A percentile compares a stretch with the other conserved stretches of the same genome.
phyloP scores from a whole-genome alignment of 108 stramenopile genomes.

The Licmophora abbreviata region DNA sequence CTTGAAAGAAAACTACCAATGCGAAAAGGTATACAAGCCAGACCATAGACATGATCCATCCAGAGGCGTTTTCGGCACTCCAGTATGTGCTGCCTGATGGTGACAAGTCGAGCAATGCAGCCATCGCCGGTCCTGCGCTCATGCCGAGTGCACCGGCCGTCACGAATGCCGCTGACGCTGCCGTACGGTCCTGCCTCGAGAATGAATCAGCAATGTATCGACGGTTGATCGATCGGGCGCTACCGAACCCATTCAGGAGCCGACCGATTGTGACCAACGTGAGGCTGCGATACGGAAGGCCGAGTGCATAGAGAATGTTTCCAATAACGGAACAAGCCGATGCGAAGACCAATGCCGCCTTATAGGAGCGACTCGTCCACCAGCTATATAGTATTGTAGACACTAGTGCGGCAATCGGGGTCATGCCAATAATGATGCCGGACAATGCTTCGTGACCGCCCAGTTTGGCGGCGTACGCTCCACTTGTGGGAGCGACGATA shows the following conservation, averaged over 20 bases:
- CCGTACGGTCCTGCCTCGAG: slow-evolving; percentile 39
- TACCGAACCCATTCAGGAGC: slow-evolving; percentile 54
- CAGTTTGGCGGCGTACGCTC: slow-evolving; percentile 42
- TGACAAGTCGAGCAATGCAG: slow-evolving; percentile 47
- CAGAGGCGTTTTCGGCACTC: slow-evolving; percentile 40
- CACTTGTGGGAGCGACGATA: slow-evolving; percentile 58
- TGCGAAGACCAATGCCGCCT: slow-evolving; percentile 43
- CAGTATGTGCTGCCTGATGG: slow-evolving; percentile 39
- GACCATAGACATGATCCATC: slow-evolving; percentile 50
- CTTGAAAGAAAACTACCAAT: slow-evolving; percentile 40
- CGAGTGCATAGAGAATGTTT: slow-evolving; percentile 47
- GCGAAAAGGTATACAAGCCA: slow-evolving; percentile 40
- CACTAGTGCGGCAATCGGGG: slow-evolving; percentile 54
- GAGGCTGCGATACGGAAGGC: slow-evolving; percentile 44
- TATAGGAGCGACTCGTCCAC: slow-evolving; percentile 50
- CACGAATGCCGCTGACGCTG: slow-evolving; percentile 60
- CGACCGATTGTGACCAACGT: slow-evolving; percentile 47
- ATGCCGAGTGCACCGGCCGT: slow-evolving; percentile 55
- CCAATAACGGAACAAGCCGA: slow-evolving; percentile 46
- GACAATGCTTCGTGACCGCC: slow-evolving; percentile 41
- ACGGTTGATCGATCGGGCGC: slow-evolving; percentile 54
- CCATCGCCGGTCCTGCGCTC: slow-evolving; percentile 60
- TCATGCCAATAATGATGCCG: slow-evolving; percentile 47
- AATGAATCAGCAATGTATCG: slow-evolving; percentile 55
- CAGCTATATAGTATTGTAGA: slow-evolving; percentile 56